A percentile compares a stretch with the other conserved stretches of the same genome.
Evolutionary conservation across 768 basidiomycete species (phyloP).

Genomic region (Melanogaster broomeanus): DNA sequence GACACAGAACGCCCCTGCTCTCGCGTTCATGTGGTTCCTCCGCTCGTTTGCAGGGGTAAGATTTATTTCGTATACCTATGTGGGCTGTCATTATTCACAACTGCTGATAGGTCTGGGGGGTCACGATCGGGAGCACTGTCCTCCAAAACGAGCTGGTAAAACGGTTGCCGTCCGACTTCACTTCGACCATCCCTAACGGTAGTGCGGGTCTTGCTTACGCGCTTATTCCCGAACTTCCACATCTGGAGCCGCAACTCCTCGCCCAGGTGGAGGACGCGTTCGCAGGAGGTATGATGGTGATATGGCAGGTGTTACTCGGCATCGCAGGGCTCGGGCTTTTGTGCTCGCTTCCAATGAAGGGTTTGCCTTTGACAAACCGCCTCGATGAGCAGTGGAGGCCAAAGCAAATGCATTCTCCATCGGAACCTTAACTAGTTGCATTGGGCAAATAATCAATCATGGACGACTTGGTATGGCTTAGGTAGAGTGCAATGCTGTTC

Average conservation of each 20-base stretch:
- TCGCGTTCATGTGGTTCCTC: constrained; percentile 43
- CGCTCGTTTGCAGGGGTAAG: constrained; percentile 38
- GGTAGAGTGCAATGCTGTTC: too few relatives aligned
- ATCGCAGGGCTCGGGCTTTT: constrained; percentile 25
- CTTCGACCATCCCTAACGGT: constrained; percentile 35
- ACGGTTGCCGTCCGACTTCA: constrained; percentile 42
- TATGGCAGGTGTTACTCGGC: constrained; percentile 48
- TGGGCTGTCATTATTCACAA: neutral
- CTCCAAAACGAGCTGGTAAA: constrained; percentile 50
- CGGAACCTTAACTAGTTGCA: too few relatives aligned
- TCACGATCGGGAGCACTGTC: constrained; percentile 50
- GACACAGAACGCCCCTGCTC: constrained; percentile 42
- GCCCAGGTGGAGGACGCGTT: constrained; percentile 44
- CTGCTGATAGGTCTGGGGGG: constrained; percentile 45
- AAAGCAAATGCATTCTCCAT: too few relatives aligned
- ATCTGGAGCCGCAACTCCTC: constrained; percentile 35
- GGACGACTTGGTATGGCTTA: too few relatives aligned
- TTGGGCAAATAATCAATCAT: too few relatives aligned
- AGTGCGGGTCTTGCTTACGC: constrained; percentile 43
- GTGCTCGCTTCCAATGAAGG: constrained; percentile 19
- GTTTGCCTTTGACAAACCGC: constrained; percentile 4
- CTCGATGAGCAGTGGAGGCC: constrained; percentile 13
- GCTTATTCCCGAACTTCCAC: constrained; percentile 43
- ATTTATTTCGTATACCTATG: neutral
- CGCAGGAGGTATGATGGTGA: constrained; percentile 34